Evolutionary conservation across 495 filamentous ascomycete species (phyloP).

Genomic region (Neurospora sp.): DNA sequence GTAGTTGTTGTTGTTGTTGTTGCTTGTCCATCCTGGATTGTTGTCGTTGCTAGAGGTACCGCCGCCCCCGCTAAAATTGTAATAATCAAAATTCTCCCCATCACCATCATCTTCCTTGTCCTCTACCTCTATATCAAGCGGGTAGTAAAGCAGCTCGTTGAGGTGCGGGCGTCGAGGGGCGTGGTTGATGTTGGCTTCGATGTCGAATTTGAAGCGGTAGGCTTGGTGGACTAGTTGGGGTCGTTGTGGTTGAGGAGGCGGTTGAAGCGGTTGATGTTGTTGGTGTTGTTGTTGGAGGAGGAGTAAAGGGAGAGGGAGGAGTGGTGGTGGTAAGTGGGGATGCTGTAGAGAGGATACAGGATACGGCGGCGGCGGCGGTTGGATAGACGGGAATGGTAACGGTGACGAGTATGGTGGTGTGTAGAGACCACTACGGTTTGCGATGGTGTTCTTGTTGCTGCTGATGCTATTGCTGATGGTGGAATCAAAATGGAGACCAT

Average conservation of each 20-base stretch:
- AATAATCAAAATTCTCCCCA: not conserved
- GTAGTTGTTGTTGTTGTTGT: not conserved
- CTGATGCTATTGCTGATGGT: not conserved
- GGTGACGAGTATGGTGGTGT: not conserved
- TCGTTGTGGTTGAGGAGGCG: not conserved
- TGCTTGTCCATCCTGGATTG: not conserved
- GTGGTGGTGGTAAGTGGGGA: not conserved
- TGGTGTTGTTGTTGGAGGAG: not conserved
- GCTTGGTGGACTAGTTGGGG: slow-evolving; percentile 31
- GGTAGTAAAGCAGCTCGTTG: slow-evolving; percentile 34
- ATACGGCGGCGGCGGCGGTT: not conserved
- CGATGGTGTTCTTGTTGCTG: not conserved
- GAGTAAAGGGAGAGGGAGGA: not conserved
- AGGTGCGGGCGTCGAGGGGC: slow-evolving; percentile 32
- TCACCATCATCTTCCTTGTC: slow-evolving; percentile 24
- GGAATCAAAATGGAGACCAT: not conserved
- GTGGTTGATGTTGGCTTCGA: slow-evolving; percentile 39
- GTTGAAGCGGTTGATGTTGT: not conserved
- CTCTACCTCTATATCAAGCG: slow-evolving; percentile 22
- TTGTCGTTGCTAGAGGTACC: not conserved
- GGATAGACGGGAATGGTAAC: not conserved
- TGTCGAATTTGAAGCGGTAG: slow-evolving; percentile 41
- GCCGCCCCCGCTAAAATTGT: not conserved
- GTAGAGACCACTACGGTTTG: not conserved
- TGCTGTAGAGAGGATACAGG: not conserved